Conservation (phyloP, 768 basidiomycete species). For the Russula ochroleuca region DNA sequence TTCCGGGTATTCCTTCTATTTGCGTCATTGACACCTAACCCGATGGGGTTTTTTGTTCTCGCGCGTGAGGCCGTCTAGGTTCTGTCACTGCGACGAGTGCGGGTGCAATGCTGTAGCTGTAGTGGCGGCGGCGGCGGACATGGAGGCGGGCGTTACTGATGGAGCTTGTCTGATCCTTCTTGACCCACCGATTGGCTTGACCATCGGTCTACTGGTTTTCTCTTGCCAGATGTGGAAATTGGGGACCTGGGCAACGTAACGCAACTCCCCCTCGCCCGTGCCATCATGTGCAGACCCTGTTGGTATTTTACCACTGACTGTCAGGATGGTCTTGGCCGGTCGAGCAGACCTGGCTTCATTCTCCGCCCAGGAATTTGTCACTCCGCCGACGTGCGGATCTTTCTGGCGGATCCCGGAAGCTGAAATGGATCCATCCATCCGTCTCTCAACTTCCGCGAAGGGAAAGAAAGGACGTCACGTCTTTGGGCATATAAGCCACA, state of each 20-base stretch:
- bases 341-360: background rate
- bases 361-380: constrained; percentile 1
- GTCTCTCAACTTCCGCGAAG: background rate
- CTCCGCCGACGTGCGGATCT: constrained; percentile 17
- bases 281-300: background rate
- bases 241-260: constrained; percentile 9
- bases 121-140: constrained; percentile 1
- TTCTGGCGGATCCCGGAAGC: constrained; percentile 10
- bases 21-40: background rate
- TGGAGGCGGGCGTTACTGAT: constrained; percentile 9
- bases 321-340: background rate
- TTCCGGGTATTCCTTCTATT: constrained; percentile 6
- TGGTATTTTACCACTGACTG: background rate
- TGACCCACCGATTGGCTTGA: background rate
- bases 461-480: constrained; percentile 2
- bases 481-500: background rate
- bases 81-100: background rate
- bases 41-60: background rate
- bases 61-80: background rate
- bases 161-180: constrained; percentile 4
- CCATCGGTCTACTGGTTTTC: constrained; percentile 7
- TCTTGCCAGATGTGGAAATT: constrained; percentile 21
- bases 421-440: background rate
- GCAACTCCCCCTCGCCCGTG: background rate
- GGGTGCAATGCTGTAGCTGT: background rate